Percentiles rank a stretch among this genome's conserved stretches.
These are phyloP conservation scores for Poteriospumella lacustris DNA, from an alignment of 108 stramenopile species.

Conservation along the genomic window DNA sequence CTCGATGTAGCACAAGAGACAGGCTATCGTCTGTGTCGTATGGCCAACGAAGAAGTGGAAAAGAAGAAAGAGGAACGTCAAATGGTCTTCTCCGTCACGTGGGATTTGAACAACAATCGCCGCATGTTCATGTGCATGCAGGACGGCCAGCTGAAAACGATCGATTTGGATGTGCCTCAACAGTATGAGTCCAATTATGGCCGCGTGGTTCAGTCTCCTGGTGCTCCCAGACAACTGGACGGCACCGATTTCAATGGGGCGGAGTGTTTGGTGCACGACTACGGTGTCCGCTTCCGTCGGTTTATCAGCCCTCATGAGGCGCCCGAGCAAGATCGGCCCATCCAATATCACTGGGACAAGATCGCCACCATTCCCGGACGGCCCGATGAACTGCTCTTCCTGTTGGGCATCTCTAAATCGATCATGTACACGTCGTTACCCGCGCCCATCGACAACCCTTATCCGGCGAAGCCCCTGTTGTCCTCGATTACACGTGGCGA, in stretches of 20 bases:
- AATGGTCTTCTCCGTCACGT: not conserved
- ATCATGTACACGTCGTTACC: not conserved
- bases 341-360: slow-evolving; percentile 20
- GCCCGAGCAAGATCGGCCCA: too few species aligned
- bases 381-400: slow-evolving; percentile 14
- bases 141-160: not conserved
- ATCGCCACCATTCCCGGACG: slow-evolving; percentile 6
- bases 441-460: not conserved
- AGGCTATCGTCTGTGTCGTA: not conserved
- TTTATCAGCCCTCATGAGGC: not conserved
- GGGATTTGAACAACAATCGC: not conserved
- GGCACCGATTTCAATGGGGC: too few species aligned
- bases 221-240: too few species aligned
- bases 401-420: slow-evolving; percentile 1
- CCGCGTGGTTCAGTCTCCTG: too few species aligned
- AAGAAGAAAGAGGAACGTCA: not conserved
- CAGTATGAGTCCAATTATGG: too few species aligned
- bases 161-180: too few species aligned
- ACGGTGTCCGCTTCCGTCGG: not conserved
- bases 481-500: not conserved
- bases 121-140: not conserved
- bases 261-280: too few species aligned
- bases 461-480: not conserved
- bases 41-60: too few species aligned
- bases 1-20: not conserved